Percentiles rank a stretch among this genome's conserved stretches.
These are phyloP conservation scores for Agarophyton chilense DNA, from an alignment of 23 red algal species.

Conservation along the genomic window DNA sequence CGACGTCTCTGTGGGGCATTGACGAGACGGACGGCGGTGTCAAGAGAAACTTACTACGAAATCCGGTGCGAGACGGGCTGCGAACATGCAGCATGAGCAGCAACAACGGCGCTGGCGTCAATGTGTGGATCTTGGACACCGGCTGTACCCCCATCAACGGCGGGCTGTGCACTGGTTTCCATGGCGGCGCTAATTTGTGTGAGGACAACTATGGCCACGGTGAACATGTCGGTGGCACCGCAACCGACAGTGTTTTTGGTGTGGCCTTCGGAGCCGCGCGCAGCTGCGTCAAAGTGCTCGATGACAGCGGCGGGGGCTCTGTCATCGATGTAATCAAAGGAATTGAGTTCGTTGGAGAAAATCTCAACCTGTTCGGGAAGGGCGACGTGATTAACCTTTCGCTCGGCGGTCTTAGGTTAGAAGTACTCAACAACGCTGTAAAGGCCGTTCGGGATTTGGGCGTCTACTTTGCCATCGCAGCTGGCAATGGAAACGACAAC, in stretches of 20 bases:
- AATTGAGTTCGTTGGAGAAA: background rate
- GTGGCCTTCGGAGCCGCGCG: background rate
- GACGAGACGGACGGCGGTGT: slow-evolving; percentile 35
- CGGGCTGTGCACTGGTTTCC: slow-evolving; percentile 1
- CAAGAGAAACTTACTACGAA: background rate
- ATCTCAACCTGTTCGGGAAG: slow-evolving; percentile 5
- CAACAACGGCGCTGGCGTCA: slow-evolving; percentile 25
- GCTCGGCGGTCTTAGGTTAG: background rate
- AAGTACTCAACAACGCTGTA: slow-evolving; percentile 8
- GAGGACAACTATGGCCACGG: slow-evolving; percentile 31
- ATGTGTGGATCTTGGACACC: slow-evolving; percentile 34
- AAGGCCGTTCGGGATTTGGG: background rate
- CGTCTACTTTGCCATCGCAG: slow-evolving; percentile 23
- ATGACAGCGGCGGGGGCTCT: background rate
- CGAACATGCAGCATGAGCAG: slow-evolving; percentile 14
- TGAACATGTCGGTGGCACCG: slow-evolving; percentile 29
- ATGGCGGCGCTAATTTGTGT: slow-evolving; percentile 19
- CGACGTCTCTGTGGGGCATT: slow-evolving; percentile 12
- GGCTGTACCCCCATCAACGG: slow-evolving; percentile 19
- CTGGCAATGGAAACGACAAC: slow-evolving; percentile 12
- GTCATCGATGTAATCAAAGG: slow-evolving; percentile 17
- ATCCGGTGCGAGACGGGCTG: background rate
- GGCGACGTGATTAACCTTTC: slow-evolving; percentile 35
- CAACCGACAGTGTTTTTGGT: slow-evolving; percentile 3
- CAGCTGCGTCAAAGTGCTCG: slow-evolving; percentile 35